Evolutionary conservation across 1,284 basidiomycete genomes (phyloP).

Genomic region (Cystobasidium slooffiae): DNA sequence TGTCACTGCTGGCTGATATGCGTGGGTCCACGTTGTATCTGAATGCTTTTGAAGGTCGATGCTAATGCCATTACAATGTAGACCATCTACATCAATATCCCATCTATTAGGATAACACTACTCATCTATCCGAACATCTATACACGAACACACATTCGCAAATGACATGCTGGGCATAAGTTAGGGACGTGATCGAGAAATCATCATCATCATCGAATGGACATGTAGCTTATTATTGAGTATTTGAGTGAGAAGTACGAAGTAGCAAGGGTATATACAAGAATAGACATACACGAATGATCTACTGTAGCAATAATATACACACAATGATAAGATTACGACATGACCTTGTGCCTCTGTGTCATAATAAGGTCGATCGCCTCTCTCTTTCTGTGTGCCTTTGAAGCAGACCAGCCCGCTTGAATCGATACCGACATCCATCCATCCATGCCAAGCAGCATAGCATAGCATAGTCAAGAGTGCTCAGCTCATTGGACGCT

Average conservation of each 20-base stretch:
- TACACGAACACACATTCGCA: neutral
- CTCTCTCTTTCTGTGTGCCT: neutral
- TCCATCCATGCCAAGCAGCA: neutral
- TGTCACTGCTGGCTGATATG: conserved; percentile 10
- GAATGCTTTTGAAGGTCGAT: neutral
- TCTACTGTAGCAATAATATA: too few relatives aligned
- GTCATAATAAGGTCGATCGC: neutral
- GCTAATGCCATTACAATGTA: neutral
- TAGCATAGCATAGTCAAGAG: too few relatives aligned
- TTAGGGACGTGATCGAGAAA: neutral
- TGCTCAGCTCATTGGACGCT: too few relatives aligned
- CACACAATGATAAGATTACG: neutral
- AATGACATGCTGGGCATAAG: neutral
- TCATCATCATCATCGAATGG: neutral
- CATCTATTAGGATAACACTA: neutral
- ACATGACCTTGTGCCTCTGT: conserved; percentile 5
- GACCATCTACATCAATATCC: neutral
- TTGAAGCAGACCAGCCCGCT: neutral
- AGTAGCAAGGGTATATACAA: too few relatives aligned
- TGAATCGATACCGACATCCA: neutral
- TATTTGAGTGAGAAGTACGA: too few relatives aligned
- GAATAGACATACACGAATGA: too few relatives aligned
- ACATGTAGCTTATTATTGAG: too few relatives aligned
- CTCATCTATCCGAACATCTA: neutral
- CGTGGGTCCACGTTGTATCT: neutral